Base-by-base conservation (phyloP, 768 basidiomycete species). In the Terana coerulea region DNA sequence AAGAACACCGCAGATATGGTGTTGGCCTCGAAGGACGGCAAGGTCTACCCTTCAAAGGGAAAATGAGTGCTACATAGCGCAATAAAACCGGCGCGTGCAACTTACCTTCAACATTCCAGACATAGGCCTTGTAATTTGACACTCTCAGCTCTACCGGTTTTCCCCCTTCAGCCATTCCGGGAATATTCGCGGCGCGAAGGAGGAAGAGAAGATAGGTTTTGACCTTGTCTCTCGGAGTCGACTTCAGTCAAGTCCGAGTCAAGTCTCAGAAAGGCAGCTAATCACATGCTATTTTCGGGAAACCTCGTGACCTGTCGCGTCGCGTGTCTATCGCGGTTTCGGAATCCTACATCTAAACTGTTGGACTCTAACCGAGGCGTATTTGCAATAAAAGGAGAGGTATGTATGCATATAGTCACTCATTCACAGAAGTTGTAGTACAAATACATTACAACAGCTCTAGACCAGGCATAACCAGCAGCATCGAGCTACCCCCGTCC, bases 91-190 rank as follows among this genome's bases (percentile, higher is more conserved):
- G 6, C 7, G 28, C 1, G 1, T n/a, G 19, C 34, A 21, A 50
- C 73, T 51, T 48, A 90, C 92, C 87, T 60, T 92, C 80, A 39
- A 90, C 79, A 64, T 91, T 82, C 92, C 93, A 97, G n/a, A 95
- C 79, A 58, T 86, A 92, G 0, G 84, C 91, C 52, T 77, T 84
- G 48, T 86, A 78, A 60, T 93, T 88, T 11, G 90, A 81, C 25
- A 95, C 74, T 49, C 85, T 80, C 6, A 95, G 71, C 34, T 53
- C 47, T 15, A 57, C n/a, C n/a, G n/a, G n/a, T 37, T 37, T 50
- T 54, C 30, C 48, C n/a, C 40, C 33, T 3, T 29, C 46, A 10
- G 15, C 8, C 51, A 56, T 56, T 12, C 7, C 3, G 17, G 22
- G 21, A 7, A 24, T 33, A 22, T 21, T 22, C 24, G 26, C n/a